Base-by-base conservation (phyloP, 345 rosid species). In the Laguncularia racemosa region DNA sequence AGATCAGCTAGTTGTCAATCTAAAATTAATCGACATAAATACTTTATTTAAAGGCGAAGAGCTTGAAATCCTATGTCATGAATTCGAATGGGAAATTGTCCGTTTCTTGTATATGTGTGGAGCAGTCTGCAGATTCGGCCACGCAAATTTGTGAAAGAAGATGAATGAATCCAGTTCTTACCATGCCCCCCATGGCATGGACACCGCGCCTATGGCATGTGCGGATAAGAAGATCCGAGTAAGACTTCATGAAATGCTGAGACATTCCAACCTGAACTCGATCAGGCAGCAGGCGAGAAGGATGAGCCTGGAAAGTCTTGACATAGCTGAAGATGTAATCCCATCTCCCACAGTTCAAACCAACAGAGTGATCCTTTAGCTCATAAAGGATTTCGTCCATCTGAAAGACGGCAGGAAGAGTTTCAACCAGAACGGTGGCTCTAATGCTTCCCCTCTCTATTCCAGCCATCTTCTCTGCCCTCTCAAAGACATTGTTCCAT, bases 181-280 rank as follows among this genome's bases (percentile, higher is more conserved):
- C 96, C 97, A 93, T 89, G 51, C 99, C 97, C 0, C 99, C 96
- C 97, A 89, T 93, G 77, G 97, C 96, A 40, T 93, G 97, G 23
- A 84, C 95, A 1, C 97, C 85, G 0, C 90, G 92, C 67, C 74
- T 73, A 23, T 93, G 99, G 64, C 99, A 89, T 6, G 97, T 87
- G 56, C 71, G 64, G 67, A 93, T 84, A 67, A 89, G 96, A 57
- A 89, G 96, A 71, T 87, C 95, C 2, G 97, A 87, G 79, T 89
- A 93, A 64, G 92, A 83, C 60, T 72, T 87, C 97, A 89, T 93
- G 78, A 93, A 93, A 66, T 87, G 96, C 50, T 89, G 99, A 15
- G 80, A 66, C 97, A 87, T 93, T 28, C 97, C 87, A 17, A 87
- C 96, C 45, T 57, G 95, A 53, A 84, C 84, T 57, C 95, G 73